Base-by-base conservation (phyloP, 2,329 filamentous ascomycete species). In the Zarea fungicola region DNA sequence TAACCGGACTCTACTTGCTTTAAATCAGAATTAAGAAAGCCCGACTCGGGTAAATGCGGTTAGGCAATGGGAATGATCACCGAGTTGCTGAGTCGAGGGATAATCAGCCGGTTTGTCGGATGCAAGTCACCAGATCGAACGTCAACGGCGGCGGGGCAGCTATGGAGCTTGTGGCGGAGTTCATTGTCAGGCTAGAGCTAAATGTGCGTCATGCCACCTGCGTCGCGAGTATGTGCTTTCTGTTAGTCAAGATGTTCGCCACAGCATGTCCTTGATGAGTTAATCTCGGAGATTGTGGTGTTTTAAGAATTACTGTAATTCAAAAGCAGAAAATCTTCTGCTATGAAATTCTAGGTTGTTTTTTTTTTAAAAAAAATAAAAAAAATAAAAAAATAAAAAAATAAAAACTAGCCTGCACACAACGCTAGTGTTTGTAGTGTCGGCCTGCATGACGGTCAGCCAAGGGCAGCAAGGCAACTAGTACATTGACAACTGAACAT, bases 81-180 rank as follows among this genome's bases (percentile, higher is more conserved):
- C 26, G 32, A 45, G 36, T 40, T 19, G 26, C 36, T n/a, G 19
- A 26, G 19, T 48, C 44, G 34, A 18, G 16, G 25, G 22, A 40
- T 25, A 26, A 34, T 48, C 44, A 26, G n/a, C 36, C 11, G 31
- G 36, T 41, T n/a, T 48, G 43, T 48, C 36, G 28, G 44, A 26
- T 21, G 23, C 35, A 25, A 34, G 44, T 48, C 44, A 48, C 44
- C 44, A 48, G 44, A 48, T 48, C 28, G 35, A 36, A 48, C 44
- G 44, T 48, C 36, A 48, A 48, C n/a, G 36, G 44, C 44, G 44
- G 44, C n/a, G 44, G 44, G 32, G 25, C 21, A n/a, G 42, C 21
- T 13, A 7, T 4, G 14, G 8, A 32, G 34, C 19, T 21, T 41
- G 35, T 34, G 44, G 44, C 36, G 26, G 36, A 40, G 44, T 34